A percentile compares a stretch with the other conserved stretches of the same genome.
Evolutionary conservation across 768 basidiomycete species (phyloP).

Genomic region (Candolleomyces aberdarensis): DNA sequence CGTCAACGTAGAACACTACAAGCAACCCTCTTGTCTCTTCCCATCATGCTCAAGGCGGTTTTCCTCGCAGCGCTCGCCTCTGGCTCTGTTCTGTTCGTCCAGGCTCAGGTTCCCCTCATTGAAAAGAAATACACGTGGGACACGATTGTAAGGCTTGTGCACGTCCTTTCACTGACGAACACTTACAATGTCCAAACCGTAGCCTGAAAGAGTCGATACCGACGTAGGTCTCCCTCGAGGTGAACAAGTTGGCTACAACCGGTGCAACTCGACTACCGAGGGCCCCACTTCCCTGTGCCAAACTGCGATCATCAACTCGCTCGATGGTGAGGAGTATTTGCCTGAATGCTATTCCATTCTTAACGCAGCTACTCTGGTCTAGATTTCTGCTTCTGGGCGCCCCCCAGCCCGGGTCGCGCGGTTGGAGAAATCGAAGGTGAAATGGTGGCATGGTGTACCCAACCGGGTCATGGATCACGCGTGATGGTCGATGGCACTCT

Average conservation of each 20-base stretch:
- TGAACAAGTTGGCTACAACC: conserved; percentile 60
- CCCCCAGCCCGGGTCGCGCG: conserved; percentile 43
- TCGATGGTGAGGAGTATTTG: conserved; percentile 34
- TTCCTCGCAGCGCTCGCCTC: neutral
- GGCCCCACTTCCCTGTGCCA: conserved; percentile 57
- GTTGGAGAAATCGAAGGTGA: conserved; percentile 71
- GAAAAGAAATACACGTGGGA: conserved; percentile 15
- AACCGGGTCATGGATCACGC: conserved; percentile 67
- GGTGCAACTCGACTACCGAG: conserved; percentile 66
- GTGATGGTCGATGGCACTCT: conserved; percentile 65
- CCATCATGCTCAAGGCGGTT: neutral
- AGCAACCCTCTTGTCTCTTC: no score
- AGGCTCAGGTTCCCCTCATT: conserved; percentile 7
- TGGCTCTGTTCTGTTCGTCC: neutral
- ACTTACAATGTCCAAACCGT: neutral
- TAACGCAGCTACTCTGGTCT: neutral
- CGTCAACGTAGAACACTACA: no score
- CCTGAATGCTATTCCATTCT: neutral
- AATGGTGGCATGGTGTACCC: conserved; percentile 77
- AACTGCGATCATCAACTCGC: conserved; percentile 53
- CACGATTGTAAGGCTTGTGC: conserved; percentile 12
- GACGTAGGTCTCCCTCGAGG: conserved; percentile 31
- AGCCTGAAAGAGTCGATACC: conserved; percentile 27
- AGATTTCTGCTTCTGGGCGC: conserved; percentile 77
- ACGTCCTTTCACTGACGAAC: neutral